These are phyloP conservation scores for Xylaria intraflava DNA, from an alignment of 495 filamentous ascomycete species.

Conservation along the genomic window DNA sequence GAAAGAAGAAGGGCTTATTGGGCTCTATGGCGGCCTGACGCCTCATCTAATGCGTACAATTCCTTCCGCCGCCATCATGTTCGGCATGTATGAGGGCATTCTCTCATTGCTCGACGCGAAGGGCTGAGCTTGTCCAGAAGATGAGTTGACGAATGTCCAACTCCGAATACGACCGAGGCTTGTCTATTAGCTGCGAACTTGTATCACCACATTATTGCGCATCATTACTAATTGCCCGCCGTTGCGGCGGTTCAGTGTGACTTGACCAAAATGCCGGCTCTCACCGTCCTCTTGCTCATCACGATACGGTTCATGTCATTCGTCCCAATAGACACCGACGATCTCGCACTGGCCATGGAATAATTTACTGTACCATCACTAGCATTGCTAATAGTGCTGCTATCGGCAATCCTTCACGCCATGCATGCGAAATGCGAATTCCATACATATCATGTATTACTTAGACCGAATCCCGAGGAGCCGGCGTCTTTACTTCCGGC, in stretches of 20 bases:
- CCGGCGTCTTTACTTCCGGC: not conserved
- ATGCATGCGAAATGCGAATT: too few species aligned
- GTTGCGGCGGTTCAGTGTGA: not conserved
- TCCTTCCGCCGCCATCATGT: constrained; percentile 84
- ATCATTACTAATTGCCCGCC: not conserved
- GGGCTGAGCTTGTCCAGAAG: constrained; percentile 20
- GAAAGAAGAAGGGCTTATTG: constrained; percentile 76
- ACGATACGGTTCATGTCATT: not conserved
- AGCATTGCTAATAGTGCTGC: not conserved
- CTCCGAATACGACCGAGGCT: not conserved
- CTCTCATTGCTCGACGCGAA: constrained; percentile 49
- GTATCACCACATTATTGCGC: not conserved
- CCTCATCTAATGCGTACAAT: constrained; percentile 83
- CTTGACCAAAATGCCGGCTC: not conserved
- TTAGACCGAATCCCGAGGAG: not conserved
- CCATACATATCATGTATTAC: too few species aligned
- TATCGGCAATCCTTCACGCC: not conserved
- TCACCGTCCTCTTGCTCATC: not conserved
- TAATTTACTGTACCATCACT: constrained; percentile 1
- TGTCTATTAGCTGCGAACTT: not conserved
- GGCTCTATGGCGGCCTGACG: constrained; percentile 78
- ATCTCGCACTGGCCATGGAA: not conserved
- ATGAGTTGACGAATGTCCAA: not conserved
- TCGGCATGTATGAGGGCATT: constrained; percentile 84
- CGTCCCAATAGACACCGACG: not conserved